phyloP scores from a whole-genome alignment of 2,329 filamentous ascomycete genomes.

The Fusarium hainanense region DNA sequence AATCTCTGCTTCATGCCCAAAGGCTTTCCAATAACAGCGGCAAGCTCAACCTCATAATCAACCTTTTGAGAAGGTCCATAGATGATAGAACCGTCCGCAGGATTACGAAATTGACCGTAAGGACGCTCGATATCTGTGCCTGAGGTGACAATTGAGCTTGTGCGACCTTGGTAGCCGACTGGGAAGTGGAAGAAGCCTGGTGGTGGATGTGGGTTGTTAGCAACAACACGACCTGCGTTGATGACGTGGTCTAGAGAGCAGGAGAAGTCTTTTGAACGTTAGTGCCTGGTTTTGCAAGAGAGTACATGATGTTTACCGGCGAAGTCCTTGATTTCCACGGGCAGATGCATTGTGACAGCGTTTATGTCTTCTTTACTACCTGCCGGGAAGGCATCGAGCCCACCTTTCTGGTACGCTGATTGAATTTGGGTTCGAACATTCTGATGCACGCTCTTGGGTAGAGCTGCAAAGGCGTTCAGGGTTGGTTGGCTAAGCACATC shows the following conservation, averaged over 20 bases:
- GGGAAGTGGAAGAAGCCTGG: constrained; percentile 61
- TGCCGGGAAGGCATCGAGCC: constrained; percentile 6
- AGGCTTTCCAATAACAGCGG: constrained; percentile 57
- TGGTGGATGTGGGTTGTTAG: constrained; percentile 53
- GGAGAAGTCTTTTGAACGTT: constrained; percentile 60
- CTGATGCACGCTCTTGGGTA: not conserved
- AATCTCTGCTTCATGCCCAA: constrained; percentile 52
- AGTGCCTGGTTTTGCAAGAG: not conserved
- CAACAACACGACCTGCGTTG: constrained; percentile 59
- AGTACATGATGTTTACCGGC: constrained; percentile 41
- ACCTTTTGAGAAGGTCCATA: constrained; percentile 50
- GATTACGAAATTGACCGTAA: constrained; percentile 54
- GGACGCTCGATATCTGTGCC: constrained; percentile 61
- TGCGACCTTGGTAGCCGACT: constrained; percentile 65
- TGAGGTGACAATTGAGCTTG: constrained; percentile 63
- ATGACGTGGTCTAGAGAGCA: constrained; percentile 64
- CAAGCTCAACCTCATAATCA: constrained; percentile 59
- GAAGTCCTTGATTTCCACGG: constrained; percentile 66
- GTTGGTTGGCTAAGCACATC: not conserved
- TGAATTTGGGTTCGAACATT: constrained; percentile 3
- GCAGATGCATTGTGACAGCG: constrained; percentile 59
- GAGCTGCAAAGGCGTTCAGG: constrained; percentile 23
- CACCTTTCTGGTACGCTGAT: not conserved
- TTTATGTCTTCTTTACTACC: constrained; percentile 27
- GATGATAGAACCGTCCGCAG: constrained; percentile 8